Evolutionary conservation across 257 asterid species (phyloP).

Genomic region (Henckelia pumila): DNA sequence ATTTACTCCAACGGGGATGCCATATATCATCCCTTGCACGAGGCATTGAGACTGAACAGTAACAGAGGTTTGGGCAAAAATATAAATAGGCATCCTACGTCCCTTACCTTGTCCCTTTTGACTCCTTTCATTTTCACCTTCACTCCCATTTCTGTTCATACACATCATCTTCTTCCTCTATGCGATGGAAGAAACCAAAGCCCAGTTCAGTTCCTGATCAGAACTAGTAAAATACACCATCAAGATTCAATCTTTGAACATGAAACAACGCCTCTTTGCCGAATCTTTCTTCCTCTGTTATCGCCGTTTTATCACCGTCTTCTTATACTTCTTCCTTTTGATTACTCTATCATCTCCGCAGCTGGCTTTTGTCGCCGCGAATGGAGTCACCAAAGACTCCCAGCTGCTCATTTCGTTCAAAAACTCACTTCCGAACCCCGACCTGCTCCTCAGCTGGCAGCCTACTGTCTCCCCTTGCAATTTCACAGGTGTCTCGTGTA

Average conservation of each 20-base stretch:
- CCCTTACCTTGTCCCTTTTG: constrained; percentile 51
- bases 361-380: constrained; percentile 23
- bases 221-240: constrained; percentile 11
- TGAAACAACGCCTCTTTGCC: constrained; percentile 37
- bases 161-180: constrained; percentile 23
- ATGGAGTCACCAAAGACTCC: constrained; percentile 37
- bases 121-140: constrained; percentile 40
- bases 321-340: constrained; percentile 19
- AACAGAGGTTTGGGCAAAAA: background rate
- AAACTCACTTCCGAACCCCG: constrained; percentile 46
- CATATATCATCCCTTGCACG: too few species aligned
- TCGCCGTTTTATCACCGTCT: constrained; percentile 19
- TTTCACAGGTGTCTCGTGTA: constrained; percentile 65
- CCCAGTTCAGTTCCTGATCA: constrained; percentile 35
- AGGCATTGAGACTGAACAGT: too few species aligned
- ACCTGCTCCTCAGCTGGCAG: constrained; percentile 53
- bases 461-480: constrained; percentile 56
- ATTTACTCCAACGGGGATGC: too few species aligned
- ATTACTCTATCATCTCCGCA: constrained; percentile 20
- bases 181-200: constrained; percentile 54
- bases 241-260: constrained; percentile 35
- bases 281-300: constrained; percentile 24
- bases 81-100: constrained; percentile 56
- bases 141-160: constrained; percentile 22
- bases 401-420: constrained; percentile 72